phyloP scores from a whole-genome alignment of 1,139 yeast species.

The Trichomonascaceae sp. region DNA sequence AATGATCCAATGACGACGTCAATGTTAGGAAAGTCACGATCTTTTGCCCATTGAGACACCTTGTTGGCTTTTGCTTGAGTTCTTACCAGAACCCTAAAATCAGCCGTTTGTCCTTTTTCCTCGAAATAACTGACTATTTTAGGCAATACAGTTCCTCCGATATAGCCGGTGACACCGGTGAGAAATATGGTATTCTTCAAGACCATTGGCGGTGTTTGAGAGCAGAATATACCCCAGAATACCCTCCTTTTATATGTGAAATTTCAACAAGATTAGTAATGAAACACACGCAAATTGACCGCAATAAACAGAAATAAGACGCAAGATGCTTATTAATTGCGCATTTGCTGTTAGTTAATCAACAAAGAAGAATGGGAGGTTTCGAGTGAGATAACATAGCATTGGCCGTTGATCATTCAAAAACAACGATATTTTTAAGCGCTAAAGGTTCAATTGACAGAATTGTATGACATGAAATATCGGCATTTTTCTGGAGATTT shows the following conservation, averaged over 20 bases:
- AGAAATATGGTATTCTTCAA: constrained; percentile 12
- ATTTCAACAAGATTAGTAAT: neutral
- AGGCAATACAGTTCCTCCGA: constrained; percentile 34
- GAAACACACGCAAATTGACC: neutral
- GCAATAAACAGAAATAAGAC: neutral
- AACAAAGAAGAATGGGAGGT: neutral
- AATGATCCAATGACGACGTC: constrained; percentile 28
- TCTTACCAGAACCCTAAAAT: constrained; percentile 30
- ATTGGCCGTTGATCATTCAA: too few relatives aligned
- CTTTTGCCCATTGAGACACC: constrained; percentile 24
- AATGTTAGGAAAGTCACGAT: constrained; percentile 12
- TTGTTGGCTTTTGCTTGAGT: constrained; percentile 27
- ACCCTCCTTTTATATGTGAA: neutral
- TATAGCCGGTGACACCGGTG: constrained; percentile 37
- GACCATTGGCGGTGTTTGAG: neutral
- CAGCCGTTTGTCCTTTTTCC: constrained; percentile 21
- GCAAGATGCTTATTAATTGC: neutral
- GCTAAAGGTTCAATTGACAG: neutral
- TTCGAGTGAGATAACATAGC: neutral
- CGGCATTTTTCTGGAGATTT: neutral
- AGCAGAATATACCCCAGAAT: neutral
- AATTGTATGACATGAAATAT: neutral
- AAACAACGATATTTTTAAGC: too few relatives aligned
- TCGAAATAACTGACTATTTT: constrained; percentile 23
- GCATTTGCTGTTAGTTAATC: neutral